Conservation (phyloP, 805 yeast species). For the Sugiyamaella boreocaroliniensis region DNA sequence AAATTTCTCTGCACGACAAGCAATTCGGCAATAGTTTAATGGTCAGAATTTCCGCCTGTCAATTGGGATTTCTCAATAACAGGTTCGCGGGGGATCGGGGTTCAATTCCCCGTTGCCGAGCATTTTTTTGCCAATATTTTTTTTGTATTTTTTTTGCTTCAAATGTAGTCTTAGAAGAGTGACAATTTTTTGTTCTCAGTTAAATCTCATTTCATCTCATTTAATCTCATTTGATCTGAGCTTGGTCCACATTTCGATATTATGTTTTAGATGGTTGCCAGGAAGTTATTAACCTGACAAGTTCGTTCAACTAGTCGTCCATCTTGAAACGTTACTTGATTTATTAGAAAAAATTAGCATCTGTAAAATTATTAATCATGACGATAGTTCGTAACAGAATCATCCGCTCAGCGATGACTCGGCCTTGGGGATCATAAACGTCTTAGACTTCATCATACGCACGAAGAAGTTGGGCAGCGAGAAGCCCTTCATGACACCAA, state of each 20-base stretch:
- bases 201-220: too few relatives aligned
- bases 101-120: not conserved
- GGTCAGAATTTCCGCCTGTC: not conserved
- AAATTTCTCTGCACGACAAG: not conserved
- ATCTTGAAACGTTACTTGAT: too few relatives aligned
- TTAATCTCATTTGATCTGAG: too few relatives aligned
- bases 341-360: too few relatives aligned
- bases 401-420: not conserved
- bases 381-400: not conserved
- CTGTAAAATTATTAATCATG: too few relatives aligned
- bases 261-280: too few relatives aligned
- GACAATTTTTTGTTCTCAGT: too few relatives aligned
- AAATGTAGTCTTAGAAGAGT: too few relatives aligned
- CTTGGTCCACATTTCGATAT: too few relatives aligned
- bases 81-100: not conserved
- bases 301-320: too few relatives aligned
- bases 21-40: not conserved
- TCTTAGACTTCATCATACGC: constrained; percentile 12
- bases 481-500: constrained; percentile 18
- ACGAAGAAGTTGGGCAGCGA: constrained; percentile 18
- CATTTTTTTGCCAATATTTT: not conserved
- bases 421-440: constrained; percentile 11
- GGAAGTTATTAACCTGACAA: too few relatives aligned
- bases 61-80: not conserved
- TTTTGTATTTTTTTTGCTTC: too few relatives aligned